A percentile compares a stretch with the other conserved stretches of the same genome.
Evolutionary conservation across 306 rosid genomes (phyloP).

Genomic region (Acacia melanoxylon): DNA sequence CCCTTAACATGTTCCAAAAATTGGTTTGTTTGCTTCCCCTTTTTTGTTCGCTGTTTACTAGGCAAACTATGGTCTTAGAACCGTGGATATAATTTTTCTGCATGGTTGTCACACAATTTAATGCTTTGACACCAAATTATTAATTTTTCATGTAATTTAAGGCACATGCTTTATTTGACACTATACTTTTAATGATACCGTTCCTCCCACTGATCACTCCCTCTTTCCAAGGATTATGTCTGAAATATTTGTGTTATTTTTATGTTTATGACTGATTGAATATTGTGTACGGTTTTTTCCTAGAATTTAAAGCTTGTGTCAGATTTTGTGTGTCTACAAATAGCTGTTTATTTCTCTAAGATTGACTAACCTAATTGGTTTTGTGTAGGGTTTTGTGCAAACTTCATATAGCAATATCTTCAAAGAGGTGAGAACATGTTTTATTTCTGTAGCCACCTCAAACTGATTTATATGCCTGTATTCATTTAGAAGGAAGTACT

Average conservation of each 20-base stretch:
- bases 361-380: conserved; percentile 35
- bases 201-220: neutral
- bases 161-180: conserved; percentile 1
- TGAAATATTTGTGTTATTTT: too few species aligned
- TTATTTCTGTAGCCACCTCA: conserved; percentile 11
- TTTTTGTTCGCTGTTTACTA: conserved; percentile 5
- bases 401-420: conserved; percentile 71
- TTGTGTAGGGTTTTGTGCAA: conserved; percentile 76
- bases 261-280: neutral
- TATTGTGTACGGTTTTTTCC: conserved; percentile 8
- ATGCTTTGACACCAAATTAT: conserved; percentile 16
- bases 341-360: conserved; percentile 7
- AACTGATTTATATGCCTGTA: conserved; percentile 2
- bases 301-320: neutral
- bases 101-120: neutral
- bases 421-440: conserved; percentile 65
- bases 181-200: neutral
- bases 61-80: neutral
- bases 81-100: neutral
- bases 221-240: neutral
- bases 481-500: conserved; percentile 14
- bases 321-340: neutral
- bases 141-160: neutral
- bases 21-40: conserved; percentile 52
- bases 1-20: conserved; percentile 71